Conservation (phyloP, 1,284 basidiomycete genomes). For the Ganoderma multipileum region DNA sequence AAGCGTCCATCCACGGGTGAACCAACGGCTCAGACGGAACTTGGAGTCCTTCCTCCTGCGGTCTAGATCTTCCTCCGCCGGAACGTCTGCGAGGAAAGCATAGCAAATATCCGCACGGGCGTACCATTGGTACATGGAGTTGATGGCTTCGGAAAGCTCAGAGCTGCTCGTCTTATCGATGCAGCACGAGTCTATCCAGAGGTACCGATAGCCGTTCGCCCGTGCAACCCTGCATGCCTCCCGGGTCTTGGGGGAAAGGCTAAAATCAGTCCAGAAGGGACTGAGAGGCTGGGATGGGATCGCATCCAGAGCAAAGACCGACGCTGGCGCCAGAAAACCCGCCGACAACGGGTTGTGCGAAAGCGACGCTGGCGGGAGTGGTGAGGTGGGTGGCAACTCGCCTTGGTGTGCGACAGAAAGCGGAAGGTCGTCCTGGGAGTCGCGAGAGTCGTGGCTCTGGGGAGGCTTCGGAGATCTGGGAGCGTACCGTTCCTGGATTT, state of each 20-base stretch:
- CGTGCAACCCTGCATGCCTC: slow-evolving; percentile 12
- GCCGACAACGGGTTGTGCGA: background rate
- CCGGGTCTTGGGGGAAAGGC: slow-evolving; percentile 8
- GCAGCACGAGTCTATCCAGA: slow-evolving; percentile 22
- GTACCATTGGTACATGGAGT: slow-evolving; percentile 18
- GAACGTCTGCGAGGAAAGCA: slow-evolving; percentile 12
- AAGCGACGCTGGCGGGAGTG: background rate
- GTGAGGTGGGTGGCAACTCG: background rate
- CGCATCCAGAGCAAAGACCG: background rate
- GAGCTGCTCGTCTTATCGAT: slow-evolving; percentile 8
- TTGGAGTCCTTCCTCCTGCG: background rate
- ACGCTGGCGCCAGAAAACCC: background rate
- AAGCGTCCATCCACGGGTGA: slow-evolving; percentile 18
- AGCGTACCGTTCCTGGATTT: background rate
- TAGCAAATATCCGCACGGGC: slow-evolving; percentile 12
- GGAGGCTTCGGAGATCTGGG: background rate
- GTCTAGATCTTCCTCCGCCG: slow-evolving; percentile 3
- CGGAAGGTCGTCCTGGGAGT: background rate
- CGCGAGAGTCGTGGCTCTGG: background rate
- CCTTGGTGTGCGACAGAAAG: background rate
- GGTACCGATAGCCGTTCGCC: slow-evolving; percentile 1
- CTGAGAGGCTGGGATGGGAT: background rate
- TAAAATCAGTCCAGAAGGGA: background rate
- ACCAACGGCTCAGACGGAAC: slow-evolving; percentile 11
- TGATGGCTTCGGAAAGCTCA: slow-evolving; percentile 6